Evolutionary conservation across 768 basidiomycete genomes (phyloP), one percentile per base, ranked within the genome.

Genomic region (Suillus ampliporus): DNA sequence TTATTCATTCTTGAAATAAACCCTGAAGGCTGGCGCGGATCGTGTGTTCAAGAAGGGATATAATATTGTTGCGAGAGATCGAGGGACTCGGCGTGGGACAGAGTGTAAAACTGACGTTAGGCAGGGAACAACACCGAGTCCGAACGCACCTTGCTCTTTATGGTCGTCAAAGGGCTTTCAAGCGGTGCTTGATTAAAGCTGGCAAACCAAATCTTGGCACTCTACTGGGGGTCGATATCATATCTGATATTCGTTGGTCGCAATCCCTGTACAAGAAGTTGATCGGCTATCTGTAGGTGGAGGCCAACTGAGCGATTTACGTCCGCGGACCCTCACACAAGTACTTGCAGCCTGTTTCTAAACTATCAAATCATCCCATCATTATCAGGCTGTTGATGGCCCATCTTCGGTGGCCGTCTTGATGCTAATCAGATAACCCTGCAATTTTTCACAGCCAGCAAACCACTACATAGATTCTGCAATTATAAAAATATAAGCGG

Each of bases 41-140:
- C 50, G 58, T 56, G 50, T 60, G 23, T 38, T 59, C 56, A 26
- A 34, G 53, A 56, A 38, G 35, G 52, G 43, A 3, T 40, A 40
- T 56, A 40, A 28, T 56, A 28, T 56, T 56, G 28, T 56, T 35
- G 54, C 54, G 38, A 56, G 23, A 35, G 35, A 23, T 11, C 13
- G 51, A 23, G 52, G 23, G 58, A 44, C 60, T 61, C 59, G 40
- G 60, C 62, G 62, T 63, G 62, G 62, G 62, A 63, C 58, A 47
- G 58, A 3, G 10, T 51, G n/a, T 53, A 9, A 21, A 23, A n/a
- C 26, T 43, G 26, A 58, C 57, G 57, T 46, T 31, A 58, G 57
- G 35, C 21, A 54, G 35, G n/a, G 35, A 53, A 17, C 21, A 7
- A 35, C n/a, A 15, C n/a, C 43, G 5, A n/a, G n/a, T n/a, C n/a